Conservation (phyloP, 2,329 filamentous ascomycete genomes). For the Xylogone sp. region DNA sequence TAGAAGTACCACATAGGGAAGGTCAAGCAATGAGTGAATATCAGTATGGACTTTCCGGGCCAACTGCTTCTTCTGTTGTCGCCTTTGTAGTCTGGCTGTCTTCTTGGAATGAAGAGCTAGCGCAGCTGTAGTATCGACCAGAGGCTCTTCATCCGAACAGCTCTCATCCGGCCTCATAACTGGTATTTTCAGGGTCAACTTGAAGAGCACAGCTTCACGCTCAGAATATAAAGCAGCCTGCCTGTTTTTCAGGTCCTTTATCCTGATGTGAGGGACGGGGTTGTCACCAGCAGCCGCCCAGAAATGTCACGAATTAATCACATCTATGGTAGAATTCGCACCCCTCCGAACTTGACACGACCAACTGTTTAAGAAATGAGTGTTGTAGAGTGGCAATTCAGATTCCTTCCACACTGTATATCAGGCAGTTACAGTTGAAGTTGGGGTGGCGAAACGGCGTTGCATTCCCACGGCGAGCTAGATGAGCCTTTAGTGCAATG, state of each 20-base stretch:
- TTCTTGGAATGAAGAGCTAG: constrained; percentile 48
- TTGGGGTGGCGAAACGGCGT: background rate
- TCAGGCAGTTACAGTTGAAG: no score
- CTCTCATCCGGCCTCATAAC: background rate
- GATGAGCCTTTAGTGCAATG: background rate
- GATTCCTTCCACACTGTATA: no score
- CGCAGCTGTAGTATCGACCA: constrained; percentile 45
- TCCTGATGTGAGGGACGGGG: no score
- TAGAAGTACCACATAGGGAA: constrained; percentile 50
- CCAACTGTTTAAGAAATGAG: no score
- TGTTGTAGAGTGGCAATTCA: no score
- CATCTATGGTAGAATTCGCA: no score
- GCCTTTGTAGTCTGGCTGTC: constrained; percentile 43
- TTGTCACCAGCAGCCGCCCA: no score
- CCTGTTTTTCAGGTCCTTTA: no score
- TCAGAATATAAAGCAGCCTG: background rate
- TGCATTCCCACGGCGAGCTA: background rate
- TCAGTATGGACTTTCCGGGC: constrained; percentile 22
- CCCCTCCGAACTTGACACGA: no score
- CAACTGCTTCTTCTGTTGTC: constrained; percentile 37
- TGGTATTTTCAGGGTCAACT: background rate
- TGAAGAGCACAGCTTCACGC: background rate
- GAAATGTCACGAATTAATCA: no score
- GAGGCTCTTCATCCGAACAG: constrained; percentile 29
- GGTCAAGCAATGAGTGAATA: constrained; percentile 34